These are phyloP conservation scores for Pseudogymnoascus sp. DNA, from an alignment of 2,329 filamentous ascomycete genomes.

Conservation along the genomic window DNA sequence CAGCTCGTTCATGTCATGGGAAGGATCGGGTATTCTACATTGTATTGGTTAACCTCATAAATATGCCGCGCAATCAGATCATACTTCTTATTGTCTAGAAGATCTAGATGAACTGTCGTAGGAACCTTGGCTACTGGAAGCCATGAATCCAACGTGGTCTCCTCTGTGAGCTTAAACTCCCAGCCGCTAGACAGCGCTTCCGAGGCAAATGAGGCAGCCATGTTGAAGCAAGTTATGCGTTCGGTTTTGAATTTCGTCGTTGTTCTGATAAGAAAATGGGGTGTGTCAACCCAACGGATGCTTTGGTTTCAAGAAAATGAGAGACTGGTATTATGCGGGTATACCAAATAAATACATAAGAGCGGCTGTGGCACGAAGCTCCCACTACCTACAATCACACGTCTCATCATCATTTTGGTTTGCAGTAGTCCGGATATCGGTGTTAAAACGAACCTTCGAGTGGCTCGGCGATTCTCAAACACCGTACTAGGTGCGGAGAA, in stretches of 20 bases:
- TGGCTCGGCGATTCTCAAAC: neutral
- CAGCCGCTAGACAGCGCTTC: neutral
- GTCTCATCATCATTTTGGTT: neutral
- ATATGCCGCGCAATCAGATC: neutral
- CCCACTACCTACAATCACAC: neutral
- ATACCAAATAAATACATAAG: too few species aligned
- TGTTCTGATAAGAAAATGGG: too few species aligned
- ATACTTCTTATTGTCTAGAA: constrained; percentile 7
- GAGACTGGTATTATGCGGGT: too few species aligned
- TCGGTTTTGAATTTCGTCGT: too few species aligned
- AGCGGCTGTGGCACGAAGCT: too few species aligned
- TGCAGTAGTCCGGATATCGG: neutral
- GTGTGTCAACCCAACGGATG: too few species aligned
- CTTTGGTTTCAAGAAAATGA: too few species aligned
- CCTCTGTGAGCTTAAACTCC: neutral
- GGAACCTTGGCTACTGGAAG: constrained; percentile 10
- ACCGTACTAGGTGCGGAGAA: neutral
- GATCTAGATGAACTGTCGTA: constrained; percentile 10
- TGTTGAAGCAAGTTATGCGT: too few species aligned
- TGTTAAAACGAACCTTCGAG: neutral
- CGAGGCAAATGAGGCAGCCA: neutral
- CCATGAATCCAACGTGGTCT: neutral
- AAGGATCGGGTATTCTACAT: constrained; percentile 38
- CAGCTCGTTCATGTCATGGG: constrained; percentile 43
- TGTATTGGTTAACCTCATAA: neutral